Conservation (phyloP, 192 early-diverging fungal genomes). For the Entomortierella chlamydospora region DNA sequence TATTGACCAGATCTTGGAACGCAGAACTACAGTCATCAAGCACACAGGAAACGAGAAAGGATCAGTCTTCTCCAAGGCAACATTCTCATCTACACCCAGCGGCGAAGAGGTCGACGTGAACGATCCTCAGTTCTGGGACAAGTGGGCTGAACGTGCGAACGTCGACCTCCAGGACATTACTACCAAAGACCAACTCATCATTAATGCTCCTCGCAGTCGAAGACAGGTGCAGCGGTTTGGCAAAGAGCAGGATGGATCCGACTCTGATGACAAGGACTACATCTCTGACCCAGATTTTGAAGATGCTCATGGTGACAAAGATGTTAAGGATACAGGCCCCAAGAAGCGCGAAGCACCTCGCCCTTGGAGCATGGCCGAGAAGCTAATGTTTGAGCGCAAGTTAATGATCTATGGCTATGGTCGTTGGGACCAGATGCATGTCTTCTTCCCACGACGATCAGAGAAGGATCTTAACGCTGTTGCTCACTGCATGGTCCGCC, state of each 20-base stretch:
- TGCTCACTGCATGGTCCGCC: conserved; percentile 62
- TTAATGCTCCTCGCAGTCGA: conserved; percentile 75
- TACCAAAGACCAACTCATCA: conserved; percentile 71
- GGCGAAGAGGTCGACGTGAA: conserved; percentile 76
- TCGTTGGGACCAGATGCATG: conserved; percentile 72
- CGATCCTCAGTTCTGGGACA: conserved; percentile 93
- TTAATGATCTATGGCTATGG: conserved; percentile 74
- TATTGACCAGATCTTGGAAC: conserved; percentile 88
- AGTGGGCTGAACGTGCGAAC: conserved; percentile 82
- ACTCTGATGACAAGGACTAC: conserved; percentile 60
- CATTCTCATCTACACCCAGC: conserved; percentile 63
- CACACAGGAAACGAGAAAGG: conserved; percentile 77
- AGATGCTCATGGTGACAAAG: conserved; percentile 47
- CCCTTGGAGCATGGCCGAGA: conserved; percentile 66
- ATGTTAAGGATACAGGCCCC: conserved; percentile 41
- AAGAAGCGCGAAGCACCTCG: conserved; percentile 56
- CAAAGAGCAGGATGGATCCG: conserved; percentile 49
- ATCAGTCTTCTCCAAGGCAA: conserved; percentile 90
- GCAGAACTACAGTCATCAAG: conserved; percentile 80
- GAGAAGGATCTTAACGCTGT: conserved; percentile 70
- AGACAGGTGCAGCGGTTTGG: conserved; percentile 70
- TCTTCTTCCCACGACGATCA: conserved; percentile 66
- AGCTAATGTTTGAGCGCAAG: conserved; percentile 67
- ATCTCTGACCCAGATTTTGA: conserved; percentile 63
- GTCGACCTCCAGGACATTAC: conserved; percentile 69